A percentile compares a stretch with the other conserved stretches of the same genome.
phyloP scores from a whole-genome alignment of 495 filamentous ascomycete species.

The Antarctomyces pellizariae region DNA sequence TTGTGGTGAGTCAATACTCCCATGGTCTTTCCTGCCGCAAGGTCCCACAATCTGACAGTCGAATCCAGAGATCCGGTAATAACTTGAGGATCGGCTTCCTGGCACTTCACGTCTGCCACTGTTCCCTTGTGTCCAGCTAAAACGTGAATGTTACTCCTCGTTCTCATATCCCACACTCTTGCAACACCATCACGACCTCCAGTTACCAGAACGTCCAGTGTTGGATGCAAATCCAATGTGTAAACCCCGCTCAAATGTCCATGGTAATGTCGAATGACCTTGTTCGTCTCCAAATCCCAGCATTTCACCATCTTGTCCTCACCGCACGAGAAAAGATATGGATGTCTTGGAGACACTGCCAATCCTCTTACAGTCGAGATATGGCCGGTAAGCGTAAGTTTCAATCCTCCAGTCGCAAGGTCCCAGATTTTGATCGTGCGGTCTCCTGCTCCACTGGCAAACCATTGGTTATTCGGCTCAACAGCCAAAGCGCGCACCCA shows the following conservation, averaged over 20 bases:
- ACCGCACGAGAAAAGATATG: conserved; percentile 91
- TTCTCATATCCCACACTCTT: conserved; percentile 97
- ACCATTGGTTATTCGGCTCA: conserved; percentile 94
- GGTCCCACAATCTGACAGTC: conserved; percentile 86
- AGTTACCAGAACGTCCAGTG: conserved; percentile 81
- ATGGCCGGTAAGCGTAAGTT: conserved; percentile 82
- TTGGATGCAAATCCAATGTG: conserved; percentile 73
- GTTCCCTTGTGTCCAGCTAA: conserved; percentile 76
- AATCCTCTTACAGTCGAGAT: conserved; percentile 91
- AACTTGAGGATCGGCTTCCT: conserved; percentile 91
- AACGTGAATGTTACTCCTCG: conserved; percentile 84
- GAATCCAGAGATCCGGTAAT: conserved; percentile 79
- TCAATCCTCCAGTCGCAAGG: conserved; percentile 58
- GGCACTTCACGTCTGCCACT: conserved; percentile 69
- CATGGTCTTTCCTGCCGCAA: conserved; percentile 92
- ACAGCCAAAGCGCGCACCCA: conserved; percentile 86
- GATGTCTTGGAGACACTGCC: conserved; percentile 80
- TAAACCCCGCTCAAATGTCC: conserved; percentile 95
- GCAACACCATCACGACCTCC: conserved; percentile 88
- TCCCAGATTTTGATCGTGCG: conserved; percentile 99
- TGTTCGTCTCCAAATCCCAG: conserved; percentile 97
- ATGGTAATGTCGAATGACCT: conserved; percentile 96
- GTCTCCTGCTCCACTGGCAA: conserved; percentile 87
- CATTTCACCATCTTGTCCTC: conserved; percentile 99
- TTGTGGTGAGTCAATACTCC: conserved; percentile 95